These are phyloP conservation scores for Santalum album DNA, from an alignment of 164 flowering plant genomes.

Conservation along the genomic window DNA sequence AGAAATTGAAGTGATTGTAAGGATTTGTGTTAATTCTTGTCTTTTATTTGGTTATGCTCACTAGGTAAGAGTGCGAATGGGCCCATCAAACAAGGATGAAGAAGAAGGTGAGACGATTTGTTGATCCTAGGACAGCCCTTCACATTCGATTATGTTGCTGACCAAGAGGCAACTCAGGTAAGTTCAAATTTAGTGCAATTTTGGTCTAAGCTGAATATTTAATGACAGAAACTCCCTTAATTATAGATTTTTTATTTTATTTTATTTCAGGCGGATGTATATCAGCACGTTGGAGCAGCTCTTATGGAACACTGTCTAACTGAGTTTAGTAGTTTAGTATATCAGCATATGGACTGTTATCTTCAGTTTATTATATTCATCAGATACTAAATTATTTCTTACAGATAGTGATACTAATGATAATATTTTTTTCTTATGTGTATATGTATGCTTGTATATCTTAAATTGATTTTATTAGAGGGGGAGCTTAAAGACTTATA, in stretches of 20 bases:
- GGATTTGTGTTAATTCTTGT: neutral
- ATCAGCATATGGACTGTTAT: constrained; percentile 98
- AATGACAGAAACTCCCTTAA: too few species aligned
- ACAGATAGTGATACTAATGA: neutral
- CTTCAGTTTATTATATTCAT: neutral
- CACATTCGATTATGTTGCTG: constrained; percentile 89
- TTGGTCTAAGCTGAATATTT: neutral
- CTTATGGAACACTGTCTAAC: constrained; percentile 89
- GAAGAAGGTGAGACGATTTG: constrained; percentile 60
- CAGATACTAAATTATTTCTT: neutral
- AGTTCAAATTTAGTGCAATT: neutral
- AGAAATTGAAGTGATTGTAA: too few species aligned
- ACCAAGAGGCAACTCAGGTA: constrained; percentile 72
- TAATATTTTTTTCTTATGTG: neutral
- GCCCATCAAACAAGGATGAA: constrained; percentile 62
- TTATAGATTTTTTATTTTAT: too few species aligned
- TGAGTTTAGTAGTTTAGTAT: constrained; percentile 92
- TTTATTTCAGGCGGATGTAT: constrained; percentile 69
- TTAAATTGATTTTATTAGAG: constrained; percentile 39
- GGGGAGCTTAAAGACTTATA: constrained; percentile 94
- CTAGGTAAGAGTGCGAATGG: constrained; percentile 78
- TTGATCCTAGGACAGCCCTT: constrained; percentile 63
- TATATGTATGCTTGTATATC: too few species aligned
- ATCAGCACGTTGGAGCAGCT: constrained; percentile 78
- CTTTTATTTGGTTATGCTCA: neutral